phyloP scores from a whole-genome alignment of 2,329 filamentous ascomycete species.

The Fusarium dlaminii region DNA sequence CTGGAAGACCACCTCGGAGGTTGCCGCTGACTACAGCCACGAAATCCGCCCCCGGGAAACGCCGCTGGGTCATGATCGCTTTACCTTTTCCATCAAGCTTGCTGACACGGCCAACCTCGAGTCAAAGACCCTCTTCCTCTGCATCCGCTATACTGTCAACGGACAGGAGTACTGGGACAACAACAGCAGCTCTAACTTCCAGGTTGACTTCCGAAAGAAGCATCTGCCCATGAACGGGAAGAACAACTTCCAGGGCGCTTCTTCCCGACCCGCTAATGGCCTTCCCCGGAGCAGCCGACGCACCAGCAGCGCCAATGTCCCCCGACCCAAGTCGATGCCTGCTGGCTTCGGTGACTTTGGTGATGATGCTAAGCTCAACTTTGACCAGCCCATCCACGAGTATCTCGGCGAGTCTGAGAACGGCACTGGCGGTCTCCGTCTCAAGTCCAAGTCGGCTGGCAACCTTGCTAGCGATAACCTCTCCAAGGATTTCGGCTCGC shows the following conservation, averaged over 20 bases:
- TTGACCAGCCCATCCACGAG: slow-evolving; percentile 68
- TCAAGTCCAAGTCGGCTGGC: slow-evolving; percentile 74
- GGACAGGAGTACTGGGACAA: slow-evolving; percentile 96
- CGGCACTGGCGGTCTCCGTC: slow-evolving; percentile 66
- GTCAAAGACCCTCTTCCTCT: slow-evolving; percentile 91
- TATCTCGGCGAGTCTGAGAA: slow-evolving; percentile 71
- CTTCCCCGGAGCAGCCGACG: slow-evolving; percentile 75
- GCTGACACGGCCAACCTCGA: slow-evolving; percentile 92
- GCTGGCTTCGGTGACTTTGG: slow-evolving; percentile 77
- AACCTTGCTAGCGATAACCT: slow-evolving; percentile 72
- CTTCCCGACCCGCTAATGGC: slow-evolving; percentile 60
- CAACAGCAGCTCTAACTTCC: slow-evolving; percentile 87
- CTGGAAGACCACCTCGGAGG: slow-evolving; percentile 98
- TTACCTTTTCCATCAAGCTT: slow-evolving; percentile 93
- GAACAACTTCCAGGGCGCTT: slow-evolving; percentile 60
- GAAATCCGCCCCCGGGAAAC: slow-evolving; percentile 76
- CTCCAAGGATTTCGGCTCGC: slow-evolving; percentile 60
- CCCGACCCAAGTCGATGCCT: slow-evolving; percentile 64
- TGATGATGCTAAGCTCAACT: slow-evolving; percentile 66
- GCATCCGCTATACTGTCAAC: slow-evolving; percentile 85
- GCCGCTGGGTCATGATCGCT: slow-evolving; percentile 80
- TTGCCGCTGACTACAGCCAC: slow-evolving; percentile 85
- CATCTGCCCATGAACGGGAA: slow-evolving; percentile 69
- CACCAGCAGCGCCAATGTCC: slow-evolving; percentile 50
- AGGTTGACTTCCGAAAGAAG: slow-evolving; percentile 91